Percentiles rank a stretch among this genome's conserved stretches.
These are phyloP conservation scores for Conringia planisiliqua DNA, from an alignment of 345 rosid genomes.

Conservation along the genomic window DNA sequence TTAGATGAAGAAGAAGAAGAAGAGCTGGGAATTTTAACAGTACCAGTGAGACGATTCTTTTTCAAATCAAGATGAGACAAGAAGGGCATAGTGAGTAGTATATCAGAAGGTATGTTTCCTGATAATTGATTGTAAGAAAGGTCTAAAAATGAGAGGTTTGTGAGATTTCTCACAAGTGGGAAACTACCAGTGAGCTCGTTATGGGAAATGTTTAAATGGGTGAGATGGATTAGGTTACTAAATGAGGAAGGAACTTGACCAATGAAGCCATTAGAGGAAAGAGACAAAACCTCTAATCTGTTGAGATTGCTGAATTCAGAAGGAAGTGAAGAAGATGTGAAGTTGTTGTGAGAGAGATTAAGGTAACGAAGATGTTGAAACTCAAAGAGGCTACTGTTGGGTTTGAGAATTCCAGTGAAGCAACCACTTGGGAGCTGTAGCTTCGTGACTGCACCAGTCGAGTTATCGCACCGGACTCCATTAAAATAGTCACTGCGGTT, in stretches of 20 bases:
- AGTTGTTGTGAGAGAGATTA: slow-evolving; percentile 6
- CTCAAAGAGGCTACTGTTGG: slow-evolving; percentile 4
- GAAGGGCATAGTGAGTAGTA: not conserved
- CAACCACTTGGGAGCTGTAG: not conserved
- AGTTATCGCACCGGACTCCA: not conserved
- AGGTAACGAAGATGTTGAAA: not conserved
- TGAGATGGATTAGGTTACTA: not conserved
- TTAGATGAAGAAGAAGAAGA: not conserved
- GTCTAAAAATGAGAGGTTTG: not conserved
- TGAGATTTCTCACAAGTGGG: not conserved
- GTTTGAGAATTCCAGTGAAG: not conserved
- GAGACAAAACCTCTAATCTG: slow-evolving; percentile 12
- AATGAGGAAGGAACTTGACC: slow-evolving; percentile 13
- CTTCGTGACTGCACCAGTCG: not conserved
- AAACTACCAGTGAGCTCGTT: slow-evolving; percentile 20
- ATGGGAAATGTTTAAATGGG: not conserved
- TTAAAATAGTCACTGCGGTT: not conserved
- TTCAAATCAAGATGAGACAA: not conserved
- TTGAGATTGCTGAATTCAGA: not conserved
- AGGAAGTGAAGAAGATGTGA: not conserved
- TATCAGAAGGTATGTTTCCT: slow-evolving; percentile 10
- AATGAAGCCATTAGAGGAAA: not conserved
- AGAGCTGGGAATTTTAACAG: not conserved
- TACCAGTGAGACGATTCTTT: not conserved
- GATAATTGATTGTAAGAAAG: not conserved